A percentile compares a stretch with the other conserved stretches of the same genome.
Conservation (phyloP, 257 asterid genomes). For the Oldenlandia corymbosa region DNA sequence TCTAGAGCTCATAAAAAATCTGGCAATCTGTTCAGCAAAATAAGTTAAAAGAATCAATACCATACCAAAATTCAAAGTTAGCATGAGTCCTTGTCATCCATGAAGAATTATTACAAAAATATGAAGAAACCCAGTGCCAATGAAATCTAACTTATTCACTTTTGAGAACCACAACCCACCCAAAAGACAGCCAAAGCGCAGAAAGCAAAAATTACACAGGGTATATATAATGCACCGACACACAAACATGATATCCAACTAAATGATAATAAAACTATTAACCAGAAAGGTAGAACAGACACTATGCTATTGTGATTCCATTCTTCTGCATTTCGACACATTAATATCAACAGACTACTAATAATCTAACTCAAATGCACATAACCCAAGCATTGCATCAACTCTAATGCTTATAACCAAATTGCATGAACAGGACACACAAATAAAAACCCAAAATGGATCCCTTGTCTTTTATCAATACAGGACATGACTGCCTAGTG, state of each 20-base stretch:
- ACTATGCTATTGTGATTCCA: not conserved
- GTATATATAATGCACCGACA: no score
- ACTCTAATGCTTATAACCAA: no score
- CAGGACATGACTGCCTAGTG: not conserved
- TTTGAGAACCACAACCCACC: not conserved
- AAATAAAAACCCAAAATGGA: not conserved
- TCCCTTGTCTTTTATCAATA: not conserved
- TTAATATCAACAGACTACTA: no score
- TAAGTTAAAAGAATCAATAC: not conserved
- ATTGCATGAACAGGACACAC: no score
- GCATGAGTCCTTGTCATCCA: not conserved
- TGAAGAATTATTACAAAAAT: not conserved
- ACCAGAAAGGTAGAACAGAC: not conserved
- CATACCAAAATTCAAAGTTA: not conserved
- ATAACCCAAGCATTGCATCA: no score
- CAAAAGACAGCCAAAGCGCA: not conserved
- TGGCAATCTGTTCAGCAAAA: constrained; percentile 5
- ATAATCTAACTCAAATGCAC: no score
- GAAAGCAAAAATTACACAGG: not conserved
- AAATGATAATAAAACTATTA: not conserved
- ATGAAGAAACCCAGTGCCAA: not conserved
- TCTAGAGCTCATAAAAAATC: constrained; percentile 1
- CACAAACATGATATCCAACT: not conserved
- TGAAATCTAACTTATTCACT: not conserved
- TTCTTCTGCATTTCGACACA: not conserved